Conservation (phyloP, 2,329 filamentous ascomycete genomes). For the Fusarium staphyleae region DNA sequence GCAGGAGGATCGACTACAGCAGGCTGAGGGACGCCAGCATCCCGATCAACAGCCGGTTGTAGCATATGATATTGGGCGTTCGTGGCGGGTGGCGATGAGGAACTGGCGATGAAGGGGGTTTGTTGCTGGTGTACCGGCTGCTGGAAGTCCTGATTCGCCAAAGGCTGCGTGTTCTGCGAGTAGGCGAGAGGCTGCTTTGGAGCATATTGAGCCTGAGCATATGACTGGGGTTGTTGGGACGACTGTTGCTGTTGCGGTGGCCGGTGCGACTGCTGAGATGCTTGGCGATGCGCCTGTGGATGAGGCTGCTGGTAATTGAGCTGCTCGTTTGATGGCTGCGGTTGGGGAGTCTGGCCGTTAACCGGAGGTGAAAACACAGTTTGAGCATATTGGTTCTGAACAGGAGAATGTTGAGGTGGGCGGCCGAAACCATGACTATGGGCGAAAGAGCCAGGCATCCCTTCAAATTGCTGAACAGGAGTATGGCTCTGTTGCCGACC, state of each 20-base stretch:
- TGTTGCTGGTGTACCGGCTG: conserved; percentile 37
- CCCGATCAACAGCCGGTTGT: conserved; percentile 35
- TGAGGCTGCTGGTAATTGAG: conserved; percentile 35
- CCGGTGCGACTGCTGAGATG: conserved; percentile 23
- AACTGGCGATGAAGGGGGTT: conserved; percentile 22
- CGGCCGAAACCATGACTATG: conserved; percentile 40
- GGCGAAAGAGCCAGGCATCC: conserved; percentile 38
- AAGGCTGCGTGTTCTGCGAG: conserved; percentile 23
- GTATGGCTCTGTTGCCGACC: conserved; percentile 45
- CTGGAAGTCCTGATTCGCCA: conserved; percentile 31
- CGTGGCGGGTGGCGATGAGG: conserved; percentile 31
- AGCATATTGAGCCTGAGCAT: conserved; percentile 34
- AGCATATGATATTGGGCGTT: conserved; percentile 34
- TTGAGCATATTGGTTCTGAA: conserved; percentile 41
- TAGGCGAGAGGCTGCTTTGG: conserved; percentile 34
- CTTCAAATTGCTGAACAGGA: conserved; percentile 45
- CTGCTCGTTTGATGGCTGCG: conserved; percentile 32
- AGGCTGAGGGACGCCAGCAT: conserved; percentile 31
- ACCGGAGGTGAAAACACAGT: conserved; percentile 37
- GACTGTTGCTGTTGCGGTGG: conserved; percentile 34
- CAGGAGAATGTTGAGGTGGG: conserved; percentile 43
- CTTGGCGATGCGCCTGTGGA: conserved; percentile 38
- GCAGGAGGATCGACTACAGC: conserved; percentile 40
- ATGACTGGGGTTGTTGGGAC: conserved; percentile 27
- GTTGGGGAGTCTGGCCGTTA: conserved; percentile 40